Evolutionary conservation across 2,329 filamentous ascomycete species (phyloP).

Genomic region (Bipolaris zeicola): DNA sequence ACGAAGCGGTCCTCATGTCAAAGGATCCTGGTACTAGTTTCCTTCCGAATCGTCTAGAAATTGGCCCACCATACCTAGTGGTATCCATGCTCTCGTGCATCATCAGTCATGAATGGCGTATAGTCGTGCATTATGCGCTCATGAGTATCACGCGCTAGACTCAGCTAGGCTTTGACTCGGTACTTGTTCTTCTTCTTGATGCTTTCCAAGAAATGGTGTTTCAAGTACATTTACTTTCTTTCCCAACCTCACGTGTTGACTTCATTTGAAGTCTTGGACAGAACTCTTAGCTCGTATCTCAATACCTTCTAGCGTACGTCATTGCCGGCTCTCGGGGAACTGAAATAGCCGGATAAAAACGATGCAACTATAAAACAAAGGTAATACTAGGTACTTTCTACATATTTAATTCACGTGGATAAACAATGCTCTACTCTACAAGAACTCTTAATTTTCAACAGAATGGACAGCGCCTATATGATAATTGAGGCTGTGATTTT

Average conservation of each 20-base stretch:
- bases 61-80: slow-evolving; percentile 61
- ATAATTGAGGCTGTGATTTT: too few relatives aligned
- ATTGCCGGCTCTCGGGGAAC: too few relatives aligned
- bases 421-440: too few relatives aligned
- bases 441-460: too few relatives aligned
- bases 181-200: slow-evolving; percentile 1
- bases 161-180: background rate
- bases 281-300: slow-evolving; percentile 6
- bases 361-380: too few relatives aligned
- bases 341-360: too few relatives aligned
- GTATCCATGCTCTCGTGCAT: slow-evolving; percentile 3
- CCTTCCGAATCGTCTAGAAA: slow-evolving; percentile 60
- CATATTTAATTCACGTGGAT: too few relatives aligned
- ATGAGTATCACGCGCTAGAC: slow-evolving; percentile 5
- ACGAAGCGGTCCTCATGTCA: slow-evolving; percentile 4
- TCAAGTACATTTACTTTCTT: slow-evolving; percentile 1
- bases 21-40: slow-evolving; percentile 57
- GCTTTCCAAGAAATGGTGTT: background rate
- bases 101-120: slow-evolving; percentile 8
- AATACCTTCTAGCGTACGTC: too few relatives aligned
- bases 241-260: slow-evolving; percentile 3
- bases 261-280: slow-evolving; percentile 2
- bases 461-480: too few relatives aligned
- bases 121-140: slow-evolving; percentile 4
- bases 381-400: too few relatives aligned